Evolutionary conservation across 1,139 yeast genomes (phyloP), one percentile per base, ranked within the genome.

Genomic region (Yamadazyma conglobata): DNA sequence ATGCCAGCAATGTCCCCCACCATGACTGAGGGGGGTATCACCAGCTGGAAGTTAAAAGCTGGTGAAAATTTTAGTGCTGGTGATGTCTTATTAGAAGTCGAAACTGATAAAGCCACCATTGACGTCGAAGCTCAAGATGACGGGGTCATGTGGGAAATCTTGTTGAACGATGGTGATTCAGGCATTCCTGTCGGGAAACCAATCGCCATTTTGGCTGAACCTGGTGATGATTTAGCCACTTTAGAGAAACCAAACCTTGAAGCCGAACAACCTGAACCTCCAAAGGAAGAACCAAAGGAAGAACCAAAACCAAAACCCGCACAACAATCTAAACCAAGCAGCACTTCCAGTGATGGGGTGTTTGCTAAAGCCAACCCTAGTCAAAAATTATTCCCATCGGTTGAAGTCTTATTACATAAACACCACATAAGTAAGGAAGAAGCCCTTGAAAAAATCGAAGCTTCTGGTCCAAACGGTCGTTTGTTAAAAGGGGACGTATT

Each of bases 1-100:
- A 91, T 91, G 97, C 98, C 98, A 4, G 96, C 98, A 16, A 86
- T 91, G 96, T 88, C 96, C 6, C 98, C 98, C 23, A 91, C 98
- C 13, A 91, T 91, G 98, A 87, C 91, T 17, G 88, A 81, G 53
- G 98, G 98, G 27, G 96, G 96, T n/a, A 75, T 91, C 46, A 87
- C 87, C n/a, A 70, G 77, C 34, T 91, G 98, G 98, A 86, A 87
- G 56, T 71, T 79, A 50, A 79, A 87, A 53, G 79, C 80, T 29
- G 96, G 96, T 28, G 93, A 86, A 10, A 40, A 66, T 6, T 89
- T 82, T 58, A 54, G 64, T 25, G 77, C 95, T 4, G 98, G 98
- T 17, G 97, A 91, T 52, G 88, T 85, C 3, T 60, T 88, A 33
- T 61, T 88, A 32, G 96, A 88, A 50, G 85, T 88, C 21, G 96